Conservation (phyloP, 495 filamentous ascomycete species). For the Penicillium robsamsonii region DNA sequence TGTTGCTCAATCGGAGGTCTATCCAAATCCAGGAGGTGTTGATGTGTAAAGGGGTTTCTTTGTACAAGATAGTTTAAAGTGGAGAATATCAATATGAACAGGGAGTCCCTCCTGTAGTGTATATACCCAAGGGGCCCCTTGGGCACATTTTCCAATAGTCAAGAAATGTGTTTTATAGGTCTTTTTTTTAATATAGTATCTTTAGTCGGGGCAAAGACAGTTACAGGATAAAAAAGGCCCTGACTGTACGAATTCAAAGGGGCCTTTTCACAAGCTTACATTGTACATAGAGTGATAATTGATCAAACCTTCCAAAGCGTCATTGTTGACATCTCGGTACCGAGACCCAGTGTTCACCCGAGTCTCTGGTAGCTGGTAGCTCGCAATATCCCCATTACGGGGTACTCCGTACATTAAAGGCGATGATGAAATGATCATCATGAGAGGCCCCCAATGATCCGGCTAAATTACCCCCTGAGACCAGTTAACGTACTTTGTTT, state of each 20-base stretch:
- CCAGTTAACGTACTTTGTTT: background rate
- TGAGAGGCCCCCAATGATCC: background rate
- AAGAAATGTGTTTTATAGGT: background rate
- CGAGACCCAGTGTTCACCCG: constrained; percentile 4
- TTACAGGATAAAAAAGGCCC: background rate
- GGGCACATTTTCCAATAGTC: background rate
- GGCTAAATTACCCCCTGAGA: background rate
- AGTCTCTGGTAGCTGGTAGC: background rate
- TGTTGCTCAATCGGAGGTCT: constrained; percentile 45
- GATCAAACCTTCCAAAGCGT: background rate
- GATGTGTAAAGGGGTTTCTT: constrained; percentile 12
- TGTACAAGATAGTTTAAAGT: background rate
- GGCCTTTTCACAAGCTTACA: too few species aligned
- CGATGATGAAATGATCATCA: constrained; percentile 5
- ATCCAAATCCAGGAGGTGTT: constrained; percentile 33
- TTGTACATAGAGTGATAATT: background rate
- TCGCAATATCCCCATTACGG: background rate
- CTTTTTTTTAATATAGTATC: background rate
- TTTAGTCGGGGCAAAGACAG: background rate
- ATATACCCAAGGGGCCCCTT: background rate
- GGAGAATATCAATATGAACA: background rate
- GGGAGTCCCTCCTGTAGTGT: background rate
- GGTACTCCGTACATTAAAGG: background rate
- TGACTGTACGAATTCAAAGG: background rate
- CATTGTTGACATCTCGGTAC: background rate